Conservation (phyloP, 768 basidiomycete species). For the Rickenella mellea region DNA sequence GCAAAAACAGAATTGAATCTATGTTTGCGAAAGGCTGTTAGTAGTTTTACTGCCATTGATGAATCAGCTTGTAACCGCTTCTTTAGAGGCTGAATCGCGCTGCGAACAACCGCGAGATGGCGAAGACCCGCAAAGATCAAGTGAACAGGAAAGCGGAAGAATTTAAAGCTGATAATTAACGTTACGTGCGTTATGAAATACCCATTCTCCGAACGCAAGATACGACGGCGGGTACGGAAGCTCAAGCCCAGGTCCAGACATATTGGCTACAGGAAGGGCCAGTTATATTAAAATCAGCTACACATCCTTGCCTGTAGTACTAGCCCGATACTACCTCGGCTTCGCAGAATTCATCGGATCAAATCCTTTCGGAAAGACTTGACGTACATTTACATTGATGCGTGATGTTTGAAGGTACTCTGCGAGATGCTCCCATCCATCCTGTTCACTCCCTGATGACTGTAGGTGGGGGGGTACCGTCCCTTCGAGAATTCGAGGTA, state of each 20-base stretch:
- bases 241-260: no score
- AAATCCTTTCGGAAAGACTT: conserved; percentile 75
- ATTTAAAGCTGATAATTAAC: no score
- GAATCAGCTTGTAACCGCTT: background rate
- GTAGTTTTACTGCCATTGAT: conserved; percentile 4
- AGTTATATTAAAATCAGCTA: no score
- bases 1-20: conserved; percentile 59
- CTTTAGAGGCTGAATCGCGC: conserved; percentile 51
- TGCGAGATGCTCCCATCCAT: conserved; percentile 16
- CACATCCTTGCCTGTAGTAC: no score
- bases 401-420: conserved; percentile 59
- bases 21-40: conserved; percentile 66
- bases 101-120: conserved; percentile 45
- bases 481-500: conserved; percentile 80
- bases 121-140: conserved; percentile 49
- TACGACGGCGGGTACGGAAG: no score
- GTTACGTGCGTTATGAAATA: no score
- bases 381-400: conserved; percentile 89
- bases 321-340: no score
- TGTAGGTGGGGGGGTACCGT: conserved; percentile 61
- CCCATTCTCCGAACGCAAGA: no score
- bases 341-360: no score
- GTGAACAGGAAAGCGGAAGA: no score
- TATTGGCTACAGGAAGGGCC: no score
- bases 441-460: conserved; percentile 3